These are phyloP conservation scores for Aspergillus aculeatinus DNA, from an alignment of 2,329 filamentous ascomycete genomes.

Conservation along the genomic window DNA sequence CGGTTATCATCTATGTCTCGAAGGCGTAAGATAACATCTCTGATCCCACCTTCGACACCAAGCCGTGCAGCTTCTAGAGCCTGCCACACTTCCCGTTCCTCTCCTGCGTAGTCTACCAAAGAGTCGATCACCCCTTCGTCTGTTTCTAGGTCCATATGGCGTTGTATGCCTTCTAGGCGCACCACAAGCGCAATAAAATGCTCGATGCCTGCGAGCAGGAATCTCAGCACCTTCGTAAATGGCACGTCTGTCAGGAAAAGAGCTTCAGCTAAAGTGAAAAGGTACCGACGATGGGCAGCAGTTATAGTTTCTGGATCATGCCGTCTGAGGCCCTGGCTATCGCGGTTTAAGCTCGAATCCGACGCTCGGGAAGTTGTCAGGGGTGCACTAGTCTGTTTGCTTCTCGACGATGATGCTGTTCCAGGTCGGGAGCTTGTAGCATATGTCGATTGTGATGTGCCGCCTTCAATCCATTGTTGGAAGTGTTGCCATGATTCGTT, in stretches of 20 bases:
- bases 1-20: conserved; percentile 61
- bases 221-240: conserved; percentile 42
- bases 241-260: conserved; percentile 44
- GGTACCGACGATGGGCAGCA: conserved; percentile 73
- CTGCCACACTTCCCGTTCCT: conserved; percentile 66
- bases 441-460: conserved; percentile 29
- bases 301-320: conserved; percentile 85
- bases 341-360: conserved; percentile 13
- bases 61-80: conserved; percentile 65
- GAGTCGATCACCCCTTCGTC: conserved; percentile 80
- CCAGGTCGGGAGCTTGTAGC: conserved; percentile 38
- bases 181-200: conserved; percentile 74
- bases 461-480: conserved; percentile 66
- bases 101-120: conserved; percentile 67
- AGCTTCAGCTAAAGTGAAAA: conserved; percentile 60
- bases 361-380: conserved; percentile 10
- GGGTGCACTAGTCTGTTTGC: conserved; percentile 9
- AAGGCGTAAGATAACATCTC: conserved; percentile 57
- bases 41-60: conserved; percentile 66
- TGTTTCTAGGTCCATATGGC: conserved; percentile 73
- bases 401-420: conserved; percentile 35
- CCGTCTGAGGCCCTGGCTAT: conserved; percentile 32
- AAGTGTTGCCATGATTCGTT: conserved; percentile 79
- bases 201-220: conserved; percentile 61
- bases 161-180: conserved; percentile 74